Base-by-base conservation (phyloP, 768 basidiomycete species). In the Imleria badia region DNA sequence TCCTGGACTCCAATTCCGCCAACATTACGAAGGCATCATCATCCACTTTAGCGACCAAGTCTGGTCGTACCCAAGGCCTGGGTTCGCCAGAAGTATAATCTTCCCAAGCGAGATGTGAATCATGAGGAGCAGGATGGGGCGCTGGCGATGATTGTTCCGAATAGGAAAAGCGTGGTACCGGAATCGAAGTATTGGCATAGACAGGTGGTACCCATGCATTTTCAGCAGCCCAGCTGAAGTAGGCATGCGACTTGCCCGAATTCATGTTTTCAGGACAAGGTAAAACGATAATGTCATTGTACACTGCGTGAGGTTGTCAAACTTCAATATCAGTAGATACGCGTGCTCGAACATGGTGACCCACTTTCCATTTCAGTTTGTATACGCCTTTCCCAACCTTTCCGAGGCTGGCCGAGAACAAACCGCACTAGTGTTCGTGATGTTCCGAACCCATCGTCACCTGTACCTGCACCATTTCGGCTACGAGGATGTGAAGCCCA, bases 21-120 rank as follows among this genome's bases (percentile, higher is more conserved):
- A 98, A 81, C 83, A 97, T 94, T 48, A 98, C 82, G 63, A 98
- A 96, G 9, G 92, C 84, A 70, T 98, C 95, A 64, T 98, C 95
- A 68, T 98, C 95, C 1, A 89, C 90, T 73, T 98, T 98, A 63
- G 91, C 84, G 39, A 98, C 85, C 65, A 85, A 98, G 68, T 97
- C 93, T 12, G 94, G 95, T 36, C 89, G 80, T 20, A 87, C 87
- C 91, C 92, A 95, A 8, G 82, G 78, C 40, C 69, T 73, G 4
- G 79, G 73, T 29, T 72, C 68, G 17, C 71, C 74, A 1, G 77
- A 71, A 26, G 67, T 66, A 38, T 75, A 65, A 60, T 87, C 82
- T 35, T 72, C 65, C 76, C 81, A 81, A 9, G 83, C 81, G n/a
- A 74, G 63, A 33, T 72, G 64, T n/a, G 90, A 78, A 65, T 92